phyloP scores from a whole-genome alignment of 2,329 filamentous ascomycete species.

The Coccinonectria pachysandricola region DNA sequence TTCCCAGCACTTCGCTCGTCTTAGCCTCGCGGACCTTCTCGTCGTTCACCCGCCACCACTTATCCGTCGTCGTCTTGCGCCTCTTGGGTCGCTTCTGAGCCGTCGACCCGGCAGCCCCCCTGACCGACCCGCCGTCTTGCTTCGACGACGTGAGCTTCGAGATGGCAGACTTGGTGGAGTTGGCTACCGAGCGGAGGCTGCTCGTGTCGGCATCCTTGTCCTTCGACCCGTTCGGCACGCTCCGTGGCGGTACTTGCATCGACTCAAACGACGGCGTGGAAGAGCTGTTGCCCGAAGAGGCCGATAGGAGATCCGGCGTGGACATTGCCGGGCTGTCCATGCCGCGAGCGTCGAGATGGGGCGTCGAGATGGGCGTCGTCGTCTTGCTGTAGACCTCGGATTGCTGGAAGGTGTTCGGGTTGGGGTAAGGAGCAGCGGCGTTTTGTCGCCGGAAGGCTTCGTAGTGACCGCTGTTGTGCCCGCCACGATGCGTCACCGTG shows the following conservation, averaged over 20 bases:
- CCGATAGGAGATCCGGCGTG: conserved; percentile 36
- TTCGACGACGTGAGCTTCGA: conserved; percentile 36
- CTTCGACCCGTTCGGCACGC: conserved; percentile 23
- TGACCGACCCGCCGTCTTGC: too few relatives aligned
- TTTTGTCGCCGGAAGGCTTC: conserved; percentile 90
- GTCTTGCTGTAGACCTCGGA: conserved; percentile 63
- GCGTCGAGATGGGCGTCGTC: conserved; percentile 42
- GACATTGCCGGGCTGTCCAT: conserved; percentile 34
- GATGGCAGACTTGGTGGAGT: conserved; percentile 44
- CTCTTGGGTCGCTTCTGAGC: conserved; percentile 36
- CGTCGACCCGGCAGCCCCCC: too few relatives aligned
- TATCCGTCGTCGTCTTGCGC: conserved; percentile 50
- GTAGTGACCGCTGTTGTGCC: conserved; percentile 93
- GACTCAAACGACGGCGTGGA: conserved; percentile 31
- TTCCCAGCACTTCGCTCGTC: conserved; percentile 78
- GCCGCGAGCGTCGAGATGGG: conserved; percentile 28
- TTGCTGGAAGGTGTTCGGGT: conserved; percentile 66
- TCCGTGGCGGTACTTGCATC: conserved; percentile 18
- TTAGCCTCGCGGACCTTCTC: conserved; percentile 94
- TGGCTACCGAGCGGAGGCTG: conserved; percentile 46
- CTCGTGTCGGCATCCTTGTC: conserved; percentile 38
- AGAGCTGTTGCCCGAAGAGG: conserved; percentile 22
- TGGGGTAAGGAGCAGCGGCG: conserved; percentile 68
- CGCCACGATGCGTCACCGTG: conserved; percentile 88
- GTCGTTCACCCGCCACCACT: conserved; percentile 96